A percentile compares a stretch with the other conserved stretches of the same genome.
Evolutionary conservation across 2,329 filamentous ascomycete species (phyloP).

Genomic region (Purpureocillium lavendulum): DNA sequence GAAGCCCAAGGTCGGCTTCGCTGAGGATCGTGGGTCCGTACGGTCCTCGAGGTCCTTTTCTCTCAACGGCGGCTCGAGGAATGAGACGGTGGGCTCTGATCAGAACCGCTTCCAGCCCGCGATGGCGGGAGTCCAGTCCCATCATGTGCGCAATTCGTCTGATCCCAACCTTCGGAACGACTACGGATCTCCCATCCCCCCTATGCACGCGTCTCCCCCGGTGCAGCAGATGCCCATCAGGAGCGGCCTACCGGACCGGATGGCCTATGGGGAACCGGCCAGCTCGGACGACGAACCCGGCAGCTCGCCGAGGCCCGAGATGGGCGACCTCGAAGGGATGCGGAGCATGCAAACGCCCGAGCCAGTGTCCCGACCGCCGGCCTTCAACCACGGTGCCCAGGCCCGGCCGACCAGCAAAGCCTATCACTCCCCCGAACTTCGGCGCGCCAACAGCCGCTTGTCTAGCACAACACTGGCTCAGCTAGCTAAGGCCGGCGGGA

Average conservation of each 20-base stretch:
- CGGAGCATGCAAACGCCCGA: slow-evolving; percentile 56
- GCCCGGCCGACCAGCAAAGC: slow-evolving; percentile 60
- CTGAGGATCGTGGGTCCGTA: slow-evolving; percentile 42
- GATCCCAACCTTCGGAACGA: slow-evolving; percentile 27
- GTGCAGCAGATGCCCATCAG: slow-evolving; percentile 27
- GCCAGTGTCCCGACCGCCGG: slow-evolving; percentile 70
- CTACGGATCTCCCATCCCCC: slow-evolving; percentile 14
- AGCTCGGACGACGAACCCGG: slow-evolving; percentile 49
- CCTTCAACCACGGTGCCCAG: slow-evolving; percentile 68
- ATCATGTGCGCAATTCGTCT: slow-evolving; percentile 39
- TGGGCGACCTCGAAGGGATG: slow-evolving; percentile 45
- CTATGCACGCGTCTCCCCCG: slow-evolving; percentile 21
- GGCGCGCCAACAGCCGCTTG: slow-evolving; percentile 74
- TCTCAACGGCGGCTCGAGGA: slow-evolving; percentile 33
- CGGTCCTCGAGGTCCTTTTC: slow-evolving; percentile 46
- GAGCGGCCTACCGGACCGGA: slow-evolving; percentile 33
- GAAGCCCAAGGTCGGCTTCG: slow-evolving; percentile 45
- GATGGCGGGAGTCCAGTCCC: slow-evolving; percentile 20
- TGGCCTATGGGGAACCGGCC: slow-evolving; percentile 40
- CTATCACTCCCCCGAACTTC: slow-evolving; percentile 67
- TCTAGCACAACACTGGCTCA: slow-evolving; percentile 76
- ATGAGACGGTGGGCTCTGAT: slow-evolving; percentile 42
- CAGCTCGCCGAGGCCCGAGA: slow-evolving; percentile 25
- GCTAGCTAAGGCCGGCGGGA: slow-evolving; percentile 60
- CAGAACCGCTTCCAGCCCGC: slow-evolving; percentile 25